Conservation (phyloP, 345 rosid species). For the Brassica napus region Da-Ae NC_063452.1:12322001-12322500, state of each 20-base stretch:
- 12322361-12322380: conserved; percentile 46
- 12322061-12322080: conserved; percentile 89
- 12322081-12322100: conserved; percentile 99
- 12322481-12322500: conserved; percentile 96
- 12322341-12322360: conserved; percentile 46
- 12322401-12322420: conserved; percentile 34
- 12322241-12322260: conserved; percentile 87
- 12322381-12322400: conserved; percentile 59
- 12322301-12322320: conserved; percentile 72
- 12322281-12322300: conserved; percentile 84
- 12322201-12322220: conserved; percentile 47
- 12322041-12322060: conserved; percentile 97
- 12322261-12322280: conserved; percentile 80
- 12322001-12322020: conserved; percentile 98
- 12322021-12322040: conserved; percentile 84
- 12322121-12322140: conserved; percentile 98
- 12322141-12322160: conserved; percentile 98
- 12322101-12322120: conserved; percentile 77
- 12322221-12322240: conserved; percentile 83
- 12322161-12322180: conserved; percentile 92
- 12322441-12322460: conserved; percentile 46
- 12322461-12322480: conserved; percentile 61
- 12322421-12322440: conserved; percentile 45
- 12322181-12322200: conserved; percentile 90
- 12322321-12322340: conserved; percentile 57